These are phyloP conservation scores for Lumnitzera littorea DNA, from an alignment of 345 rosid genomes.

Conservation along the genomic window DNA sequence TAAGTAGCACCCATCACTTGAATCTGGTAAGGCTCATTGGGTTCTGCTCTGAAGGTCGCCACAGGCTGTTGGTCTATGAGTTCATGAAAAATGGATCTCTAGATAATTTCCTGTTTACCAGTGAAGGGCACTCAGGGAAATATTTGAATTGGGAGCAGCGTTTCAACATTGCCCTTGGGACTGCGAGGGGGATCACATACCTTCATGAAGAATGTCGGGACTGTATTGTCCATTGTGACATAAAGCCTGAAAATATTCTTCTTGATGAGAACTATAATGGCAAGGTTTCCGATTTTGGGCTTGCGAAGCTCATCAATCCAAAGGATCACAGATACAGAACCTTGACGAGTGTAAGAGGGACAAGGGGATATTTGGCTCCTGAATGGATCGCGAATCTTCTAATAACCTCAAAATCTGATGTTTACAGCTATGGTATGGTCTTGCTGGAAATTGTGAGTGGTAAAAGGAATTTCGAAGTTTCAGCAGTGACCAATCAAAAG, in stretches of 20 bases:
- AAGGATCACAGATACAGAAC: conserved; percentile 27
- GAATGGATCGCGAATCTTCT: conserved; percentile 43
- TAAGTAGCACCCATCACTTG: conserved; percentile 52
- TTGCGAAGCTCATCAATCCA: conserved; percentile 33
- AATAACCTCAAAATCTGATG: conserved; percentile 46
- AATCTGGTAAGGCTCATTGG: conserved; percentile 46
- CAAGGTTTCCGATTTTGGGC: conserved; percentile 46
- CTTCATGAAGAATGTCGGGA: conserved; percentile 52
- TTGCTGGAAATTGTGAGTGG: conserved; percentile 43
- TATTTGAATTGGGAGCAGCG: conserved; percentile 35
- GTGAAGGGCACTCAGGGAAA: conserved; percentile 12
- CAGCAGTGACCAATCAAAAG: conserved; percentile 13
- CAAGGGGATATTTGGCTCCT: conserved; percentile 48
- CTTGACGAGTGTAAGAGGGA: conserved; percentile 37
- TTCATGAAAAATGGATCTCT: conserved; percentile 47
- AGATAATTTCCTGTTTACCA: conserved; percentile 32
- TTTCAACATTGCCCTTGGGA: conserved; percentile 42
- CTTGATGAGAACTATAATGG: conserved; percentile 33
- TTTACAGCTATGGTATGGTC: conserved; percentile 51
- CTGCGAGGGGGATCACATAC: conserved; percentile 44
- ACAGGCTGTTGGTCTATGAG: conserved; percentile 49
- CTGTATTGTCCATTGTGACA: conserved; percentile 39
- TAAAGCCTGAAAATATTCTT: conserved; percentile 45
- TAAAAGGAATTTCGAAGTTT: conserved; percentile 36
- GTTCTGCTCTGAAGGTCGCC: conserved; percentile 44